A percentile compares a stretch with the other conserved stretches of the same genome.
Evolutionary conservation across 768 basidiomycete genomes (phyloP).

Genomic region (Glaciozyma antarctica): DNA sequence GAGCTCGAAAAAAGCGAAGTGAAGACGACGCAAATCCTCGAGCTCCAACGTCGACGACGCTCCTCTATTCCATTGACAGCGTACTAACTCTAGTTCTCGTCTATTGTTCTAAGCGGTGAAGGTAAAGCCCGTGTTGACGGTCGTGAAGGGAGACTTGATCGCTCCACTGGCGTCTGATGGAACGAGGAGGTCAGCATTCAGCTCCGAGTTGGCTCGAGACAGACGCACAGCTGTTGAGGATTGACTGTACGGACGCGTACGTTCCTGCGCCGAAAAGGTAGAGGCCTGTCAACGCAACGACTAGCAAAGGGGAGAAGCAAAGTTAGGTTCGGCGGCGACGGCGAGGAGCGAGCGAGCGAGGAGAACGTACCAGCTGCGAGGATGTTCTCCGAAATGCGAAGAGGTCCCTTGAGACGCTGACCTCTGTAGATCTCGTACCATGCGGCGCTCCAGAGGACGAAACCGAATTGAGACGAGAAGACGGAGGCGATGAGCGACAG

Average conservation of each 20-base stretch:
- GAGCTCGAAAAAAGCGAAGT: too few relatives aligned
- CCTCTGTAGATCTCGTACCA: conserved; percentile 29
- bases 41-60: too few relatives aligned
- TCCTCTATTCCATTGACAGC: too few relatives aligned
- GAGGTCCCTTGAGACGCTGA: not conserved
- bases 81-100: too few relatives aligned
- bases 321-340: not conserved
- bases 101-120: not conserved
- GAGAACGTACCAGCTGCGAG: not conserved
- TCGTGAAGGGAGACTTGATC: conserved; percentile 15
- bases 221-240: conserved; percentile 11
- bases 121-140: conserved; percentile 8
- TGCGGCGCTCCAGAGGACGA: conserved; percentile 31
- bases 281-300: conserved; percentile 20
- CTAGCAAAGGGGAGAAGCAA: not conserved
- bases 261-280: conserved; percentile 29
- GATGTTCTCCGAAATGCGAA: conserved; percentile 7
- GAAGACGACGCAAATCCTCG: too few relatives aligned
- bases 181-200: not conserved
- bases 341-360: not conserved
- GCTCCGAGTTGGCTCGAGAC: too few relatives aligned
- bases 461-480: conserved; percentile 31
- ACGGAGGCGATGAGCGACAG: conserved; percentile 20
- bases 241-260: conserved; percentile 16
- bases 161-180: conserved; percentile 8